Conservation (phyloP, 2,329 filamentous ascomycete species). For the Nothophoma quercina region DNA sequence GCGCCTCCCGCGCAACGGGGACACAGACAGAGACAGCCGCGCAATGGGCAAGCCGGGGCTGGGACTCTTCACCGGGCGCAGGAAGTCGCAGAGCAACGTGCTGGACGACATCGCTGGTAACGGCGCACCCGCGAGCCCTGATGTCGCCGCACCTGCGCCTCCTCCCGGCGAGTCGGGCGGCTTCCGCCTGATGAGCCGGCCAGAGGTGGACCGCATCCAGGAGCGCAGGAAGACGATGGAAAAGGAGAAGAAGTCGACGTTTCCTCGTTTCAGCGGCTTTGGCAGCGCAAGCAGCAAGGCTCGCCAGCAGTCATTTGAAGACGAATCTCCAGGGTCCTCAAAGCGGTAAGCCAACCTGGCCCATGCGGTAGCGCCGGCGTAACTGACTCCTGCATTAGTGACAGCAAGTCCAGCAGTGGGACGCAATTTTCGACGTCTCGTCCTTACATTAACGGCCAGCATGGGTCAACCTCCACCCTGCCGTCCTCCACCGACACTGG, state of each 20-base stretch:
- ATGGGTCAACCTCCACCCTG: constrained; percentile 49
- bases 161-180: constrained; percentile 33
- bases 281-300: constrained; percentile 38
- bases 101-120: constrained; percentile 37
- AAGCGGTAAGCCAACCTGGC: constrained; percentile 44
- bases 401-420: constrained; percentile 52
- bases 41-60: constrained; percentile 44
- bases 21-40: constrained; percentile 2
- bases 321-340: constrained; percentile 45
- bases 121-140: constrained; percentile 27
- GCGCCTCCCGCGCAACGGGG: constrained; percentile 15
- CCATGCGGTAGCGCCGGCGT: constrained; percentile 32
- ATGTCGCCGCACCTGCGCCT: constrained; percentile 24
- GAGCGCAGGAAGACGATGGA: constrained; percentile 40
- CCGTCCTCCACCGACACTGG: constrained; percentile 51
- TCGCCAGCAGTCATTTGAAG: constrained; percentile 47
- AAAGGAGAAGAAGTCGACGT: constrained; percentile 43
- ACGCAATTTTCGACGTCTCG: constrained; percentile 45
- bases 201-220: constrained; percentile 40
- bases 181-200: constrained; percentile 47
- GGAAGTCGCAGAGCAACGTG: constrained; percentile 48
- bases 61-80: constrained; percentile 43
- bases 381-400: constrained; percentile 44
- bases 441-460: constrained; percentile 47
- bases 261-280: constrained; percentile 46